Conservation (phyloP, 2,329 filamentous ascomycete species). For the Akanthomyces uredinophilus region DNA sequence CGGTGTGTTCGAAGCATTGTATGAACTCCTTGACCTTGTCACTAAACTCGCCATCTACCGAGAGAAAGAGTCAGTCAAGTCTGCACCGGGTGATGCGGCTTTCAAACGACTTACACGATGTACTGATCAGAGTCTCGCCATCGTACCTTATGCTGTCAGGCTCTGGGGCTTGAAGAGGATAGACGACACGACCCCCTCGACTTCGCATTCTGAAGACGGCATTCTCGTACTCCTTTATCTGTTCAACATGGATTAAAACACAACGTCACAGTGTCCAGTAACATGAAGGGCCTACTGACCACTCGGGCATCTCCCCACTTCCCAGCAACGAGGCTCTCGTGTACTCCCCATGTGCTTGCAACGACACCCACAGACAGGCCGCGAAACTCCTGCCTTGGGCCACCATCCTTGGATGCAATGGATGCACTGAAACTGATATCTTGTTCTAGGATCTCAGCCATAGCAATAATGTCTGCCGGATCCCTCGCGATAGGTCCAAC, state of each 20-base stretch:
- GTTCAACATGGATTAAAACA: not conserved
- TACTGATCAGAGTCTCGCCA: not conserved
- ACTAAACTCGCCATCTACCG: slow-evolving; percentile 10
- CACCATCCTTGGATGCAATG: not conserved
- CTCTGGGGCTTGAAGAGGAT: not conserved
- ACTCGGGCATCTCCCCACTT: slow-evolving; percentile 4
- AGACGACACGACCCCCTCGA: not conserved
- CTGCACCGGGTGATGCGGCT: no score
- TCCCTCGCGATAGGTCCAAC: slow-evolving; percentile 10
- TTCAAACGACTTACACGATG: not conserved
- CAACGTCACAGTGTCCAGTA: not conserved
- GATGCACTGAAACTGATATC: not conserved
- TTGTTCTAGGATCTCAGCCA: not conserved
- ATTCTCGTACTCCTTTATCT: slow-evolving; percentile 8
- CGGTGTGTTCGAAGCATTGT: not conserved
- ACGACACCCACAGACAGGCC: slow-evolving; percentile 1
- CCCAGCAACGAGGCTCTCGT: not conserved
- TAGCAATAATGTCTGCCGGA: not conserved
- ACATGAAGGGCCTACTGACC: not conserved
- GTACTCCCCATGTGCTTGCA: slow-evolving; percentile 1
- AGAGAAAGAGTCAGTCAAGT: not conserved
- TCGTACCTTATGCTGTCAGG: not conserved
- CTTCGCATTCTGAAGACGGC: not conserved
- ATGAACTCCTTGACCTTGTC: slow-evolving; percentile 10
- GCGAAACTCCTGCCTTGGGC: not conserved